phyloP scores from a whole-genome alignment of 306 rosid genomes.

The Senna siamea region DNA sequence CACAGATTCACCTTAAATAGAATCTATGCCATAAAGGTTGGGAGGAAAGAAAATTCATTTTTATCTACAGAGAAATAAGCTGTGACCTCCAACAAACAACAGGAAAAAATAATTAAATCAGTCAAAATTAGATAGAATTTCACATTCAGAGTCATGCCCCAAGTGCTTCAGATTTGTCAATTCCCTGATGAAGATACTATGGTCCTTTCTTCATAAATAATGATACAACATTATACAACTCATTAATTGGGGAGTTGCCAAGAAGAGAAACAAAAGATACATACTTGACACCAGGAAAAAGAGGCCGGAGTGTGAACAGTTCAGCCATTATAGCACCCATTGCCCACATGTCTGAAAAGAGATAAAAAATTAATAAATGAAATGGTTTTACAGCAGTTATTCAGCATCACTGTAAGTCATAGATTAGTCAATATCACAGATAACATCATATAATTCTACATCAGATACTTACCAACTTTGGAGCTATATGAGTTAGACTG shows the following conservation, averaged over 20 bases:
- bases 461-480: constrained; percentile 85
- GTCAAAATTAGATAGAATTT: not conserved
- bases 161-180: constrained; percentile 19
- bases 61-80: not conserved
- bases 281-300: constrained; percentile 90
- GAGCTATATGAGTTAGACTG: constrained; percentile 82
- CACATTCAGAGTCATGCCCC: not conserved
- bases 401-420: constrained; percentile 9
- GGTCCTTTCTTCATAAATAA: not conserved
- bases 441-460: constrained; percentile 16
- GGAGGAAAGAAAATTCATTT: no score
- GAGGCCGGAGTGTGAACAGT: constrained; percentile 90
- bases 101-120: not conserved
- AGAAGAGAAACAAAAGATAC: not conserved
- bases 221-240: not conserved
- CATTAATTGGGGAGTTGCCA: constrained; percentile 10
- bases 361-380: constrained; percentile 11
- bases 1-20: not conserved
- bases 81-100: not conserved
- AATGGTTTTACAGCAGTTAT: constrained; percentile 22
- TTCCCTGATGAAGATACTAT: constrained; percentile 1
- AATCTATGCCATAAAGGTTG: not conserved
- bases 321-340: constrained; percentile 99
- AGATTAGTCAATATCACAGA: constrained; percentile 14
- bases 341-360: constrained; percentile 91